phyloP scores from a whole-genome alignment of 1,284 basidiomycete species.

The Cystobasidiaceae sp. region DNA sequence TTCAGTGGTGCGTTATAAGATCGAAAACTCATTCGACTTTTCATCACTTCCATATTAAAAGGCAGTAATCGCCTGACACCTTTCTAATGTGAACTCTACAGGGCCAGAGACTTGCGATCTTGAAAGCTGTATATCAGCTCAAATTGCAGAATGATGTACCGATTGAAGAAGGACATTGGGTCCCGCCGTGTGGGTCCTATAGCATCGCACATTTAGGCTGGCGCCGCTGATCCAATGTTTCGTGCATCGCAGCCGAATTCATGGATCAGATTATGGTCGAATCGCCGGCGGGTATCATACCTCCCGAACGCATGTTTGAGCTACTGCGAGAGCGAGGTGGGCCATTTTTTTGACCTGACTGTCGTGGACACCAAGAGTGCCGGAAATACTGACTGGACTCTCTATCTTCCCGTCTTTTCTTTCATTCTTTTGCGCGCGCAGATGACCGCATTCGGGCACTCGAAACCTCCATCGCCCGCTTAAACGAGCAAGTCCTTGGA shows the following conservation, averaged over 20 bases:
- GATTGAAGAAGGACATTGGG: slow-evolving; percentile 77
- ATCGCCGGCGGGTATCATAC: slow-evolving; percentile 23
- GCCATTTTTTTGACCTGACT: background rate
- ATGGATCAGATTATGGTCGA: slow-evolving; percentile 34
- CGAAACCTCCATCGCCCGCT: slow-evolving; percentile 67
- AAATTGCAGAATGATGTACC: slow-evolving; percentile 77
- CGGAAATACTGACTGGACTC: too few species aligned
- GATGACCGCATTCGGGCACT: slow-evolving; percentile 63
- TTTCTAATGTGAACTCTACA: background rate
- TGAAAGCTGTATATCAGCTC: slow-evolving; percentile 80
- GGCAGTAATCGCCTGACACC: background rate
- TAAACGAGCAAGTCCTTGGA: slow-evolving; percentile 57
- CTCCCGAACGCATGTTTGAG: slow-evolving; percentile 35
- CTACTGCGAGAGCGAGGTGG: slow-evolving; percentile 39
- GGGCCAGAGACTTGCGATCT: slow-evolving; percentile 78
- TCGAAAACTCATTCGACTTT: background rate
- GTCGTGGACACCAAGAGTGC: background rate
- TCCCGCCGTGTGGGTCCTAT: slow-evolving; percentile 70
- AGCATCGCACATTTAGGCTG: background rate
- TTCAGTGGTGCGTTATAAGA: slow-evolving; percentile 53
- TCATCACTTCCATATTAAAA: too few species aligned
- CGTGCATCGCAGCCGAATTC: slow-evolving; percentile 36
- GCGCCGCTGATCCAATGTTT: background rate
- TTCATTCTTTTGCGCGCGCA: slow-evolving; percentile 44
- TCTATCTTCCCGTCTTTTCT: background rate